Percentiles rank a stretch among this genome's conserved stretches.
phyloP scores from a whole-genome alignment of 441 rosid genomes.

The Arabidopsis lyrata region DNA sequence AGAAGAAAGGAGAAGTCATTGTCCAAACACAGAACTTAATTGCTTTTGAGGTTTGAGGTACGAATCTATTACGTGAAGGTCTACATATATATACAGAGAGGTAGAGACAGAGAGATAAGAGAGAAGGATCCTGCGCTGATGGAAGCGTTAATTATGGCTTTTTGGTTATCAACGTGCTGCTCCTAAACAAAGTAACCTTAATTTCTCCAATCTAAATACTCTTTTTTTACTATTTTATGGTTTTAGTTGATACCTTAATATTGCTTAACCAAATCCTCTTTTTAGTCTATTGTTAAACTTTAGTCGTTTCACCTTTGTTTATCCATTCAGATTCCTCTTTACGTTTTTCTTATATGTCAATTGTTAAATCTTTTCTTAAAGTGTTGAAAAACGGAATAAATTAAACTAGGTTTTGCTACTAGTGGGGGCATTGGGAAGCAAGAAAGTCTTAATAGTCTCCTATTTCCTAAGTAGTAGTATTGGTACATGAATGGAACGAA shows the following conservation, averaged over 20 bases:
- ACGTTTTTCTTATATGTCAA: not conserved
- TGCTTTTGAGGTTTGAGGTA: constrained; percentile 34
- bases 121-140: constrained; percentile 43
- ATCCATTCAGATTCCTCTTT: constrained; percentile 10
- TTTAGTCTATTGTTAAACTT: constrained; percentile 12
- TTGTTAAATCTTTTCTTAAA: not conserved
- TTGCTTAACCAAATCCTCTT: constrained; percentile 28
- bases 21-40: not conserved
- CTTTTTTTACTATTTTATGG: not conserved
- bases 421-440: constrained; percentile 26
- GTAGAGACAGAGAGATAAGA: not conserved
- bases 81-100: constrained; percentile 24
- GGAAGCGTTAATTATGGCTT: constrained; percentile 42
- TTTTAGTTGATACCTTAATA: constrained; percentile 1
- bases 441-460: constrained; percentile 23
- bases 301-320: not conserved
- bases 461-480: not conserved
- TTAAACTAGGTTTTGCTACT: constrained; percentile 10
- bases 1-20: constrained; percentile 41
- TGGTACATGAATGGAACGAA: constrained; percentile 18
- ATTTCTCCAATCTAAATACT: constrained; percentile 4
- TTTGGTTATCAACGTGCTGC: constrained; percentile 20
- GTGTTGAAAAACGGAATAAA: constrained; percentile 20
- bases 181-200: constrained; percentile 35
- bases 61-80: constrained; percentile 19